Percentiles rank a stretch among this genome's conserved stretches.
These are phyloP conservation scores for Chlorophyllum brunneum DNA, from an alignment of 768 basidiomycete species.

Conservation along the genomic window DNA sequence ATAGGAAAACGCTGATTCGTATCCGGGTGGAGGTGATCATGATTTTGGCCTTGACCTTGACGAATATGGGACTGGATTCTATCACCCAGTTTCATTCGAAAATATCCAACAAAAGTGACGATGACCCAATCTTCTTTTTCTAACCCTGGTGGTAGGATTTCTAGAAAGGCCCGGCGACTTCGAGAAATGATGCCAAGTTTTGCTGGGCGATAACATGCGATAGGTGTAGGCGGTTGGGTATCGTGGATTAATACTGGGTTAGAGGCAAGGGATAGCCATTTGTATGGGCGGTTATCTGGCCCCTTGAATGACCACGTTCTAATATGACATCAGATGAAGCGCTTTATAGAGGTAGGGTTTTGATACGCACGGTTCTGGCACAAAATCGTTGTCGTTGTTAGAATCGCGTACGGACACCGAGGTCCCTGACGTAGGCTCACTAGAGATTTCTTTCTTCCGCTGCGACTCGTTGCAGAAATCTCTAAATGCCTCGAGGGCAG, in stretches of 20 bases:
- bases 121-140: constrained; percentile 28
- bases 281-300: constrained; percentile 33
- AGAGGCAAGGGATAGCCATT: constrained; percentile 33
- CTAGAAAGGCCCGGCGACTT: constrained; percentile 29
- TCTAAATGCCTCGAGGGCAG: constrained; percentile 7
- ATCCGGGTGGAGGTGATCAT: neutral
- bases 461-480: constrained; percentile 3
- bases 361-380: constrained; percentile 12
- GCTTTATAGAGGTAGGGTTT: neutral
- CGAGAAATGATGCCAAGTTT: constrained; percentile 34
- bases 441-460: constrained; percentile 3
- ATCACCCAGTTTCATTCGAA: constrained; percentile 5
- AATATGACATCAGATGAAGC: constrained; percentile 19
- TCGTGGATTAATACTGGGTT: constrained; percentile 29
- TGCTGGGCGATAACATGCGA: constrained; percentile 31
- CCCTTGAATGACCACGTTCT: constrained; percentile 35
- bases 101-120: constrained; percentile 26
- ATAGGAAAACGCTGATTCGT: no score
- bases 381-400: neutral
- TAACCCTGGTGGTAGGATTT: constrained; percentile 30
- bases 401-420: neutral
- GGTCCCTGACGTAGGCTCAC: neutral
- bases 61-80: neutral
- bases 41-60: neutral
- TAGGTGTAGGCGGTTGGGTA: constrained; percentile 21